These are phyloP conservation scores for Talaromyces pinophilus DNA, from an alignment of 2,329 filamentous ascomycete species.

Conservation along the genomic window DNA sequence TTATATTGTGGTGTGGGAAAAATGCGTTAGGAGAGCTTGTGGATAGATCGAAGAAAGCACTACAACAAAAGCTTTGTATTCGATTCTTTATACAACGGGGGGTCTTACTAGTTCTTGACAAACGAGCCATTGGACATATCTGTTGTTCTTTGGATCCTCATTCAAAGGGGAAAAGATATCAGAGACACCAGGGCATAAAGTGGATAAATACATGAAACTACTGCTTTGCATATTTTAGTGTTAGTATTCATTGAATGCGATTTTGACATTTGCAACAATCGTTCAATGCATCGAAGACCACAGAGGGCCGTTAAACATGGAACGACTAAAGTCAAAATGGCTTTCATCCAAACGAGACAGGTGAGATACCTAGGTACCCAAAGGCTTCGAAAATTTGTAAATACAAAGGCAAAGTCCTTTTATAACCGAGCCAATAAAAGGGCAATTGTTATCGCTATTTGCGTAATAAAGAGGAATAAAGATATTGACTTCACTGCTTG, in stretches of 20 bases:
- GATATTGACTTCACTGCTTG: background rate
- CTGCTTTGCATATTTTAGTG: background rate
- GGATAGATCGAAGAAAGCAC: background rate
- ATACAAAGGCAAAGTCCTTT: background rate
- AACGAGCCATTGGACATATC: background rate
- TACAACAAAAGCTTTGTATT: background rate
- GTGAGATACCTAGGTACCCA: background rate
- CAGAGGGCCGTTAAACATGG: background rate
- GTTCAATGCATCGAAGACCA: background rate
- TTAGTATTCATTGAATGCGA: background rate
- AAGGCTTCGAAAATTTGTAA: background rate
- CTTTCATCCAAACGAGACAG: background rate
- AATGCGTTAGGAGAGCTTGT: background rate
- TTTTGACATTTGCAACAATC: background rate
- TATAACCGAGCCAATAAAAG: background rate
- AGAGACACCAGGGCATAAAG: too few relatives aligned
- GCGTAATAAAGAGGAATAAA: background rate
- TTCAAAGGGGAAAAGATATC: background rate
- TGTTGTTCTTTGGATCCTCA: background rate
- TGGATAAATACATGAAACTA: background rate
- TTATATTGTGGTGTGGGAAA: background rate
- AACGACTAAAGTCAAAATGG: background rate
- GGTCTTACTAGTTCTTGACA: background rate
- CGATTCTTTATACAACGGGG: background rate
- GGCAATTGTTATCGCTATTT: background rate